phyloP scores from a whole-genome alignment of 2,329 filamentous ascomycete species.

The Periconia sp. region DNA sequence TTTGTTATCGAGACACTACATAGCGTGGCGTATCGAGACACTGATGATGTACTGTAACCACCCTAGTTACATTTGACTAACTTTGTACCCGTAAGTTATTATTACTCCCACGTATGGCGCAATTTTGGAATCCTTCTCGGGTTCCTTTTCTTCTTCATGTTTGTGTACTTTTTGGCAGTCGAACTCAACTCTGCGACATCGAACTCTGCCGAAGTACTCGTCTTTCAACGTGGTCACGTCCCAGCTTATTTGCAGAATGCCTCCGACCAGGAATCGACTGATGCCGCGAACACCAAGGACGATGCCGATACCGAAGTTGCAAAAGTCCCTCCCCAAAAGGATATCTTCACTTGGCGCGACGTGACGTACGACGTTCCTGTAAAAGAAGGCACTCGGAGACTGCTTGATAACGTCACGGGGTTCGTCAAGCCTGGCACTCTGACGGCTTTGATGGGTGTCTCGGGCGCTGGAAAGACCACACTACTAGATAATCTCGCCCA shows the following conservation, averaged over 20 bases:
- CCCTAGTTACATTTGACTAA: no score
- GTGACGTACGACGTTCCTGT: conserved; percentile 39
- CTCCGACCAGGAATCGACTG: conserved; percentile 39
- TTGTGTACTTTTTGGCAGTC: conserved; percentile 62
- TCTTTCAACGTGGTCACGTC: conserved; percentile 58
- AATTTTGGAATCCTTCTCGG: conserved; percentile 70
- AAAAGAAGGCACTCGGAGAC: conserved; percentile 50
- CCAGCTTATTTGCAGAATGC: conserved; percentile 41
- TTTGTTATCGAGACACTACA: no score
- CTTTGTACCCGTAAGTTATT: no score
- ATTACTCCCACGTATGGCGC: conserved; percentile 50
- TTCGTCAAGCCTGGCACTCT: conserved; percentile 60
- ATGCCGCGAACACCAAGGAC: conserved; percentile 25
- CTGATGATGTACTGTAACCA: no score
- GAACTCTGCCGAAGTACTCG: conserved; percentile 68
- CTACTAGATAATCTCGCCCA: conserved; percentile 41
- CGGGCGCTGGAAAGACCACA: conserved; percentile 43
- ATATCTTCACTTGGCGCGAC: conserved; percentile 44
- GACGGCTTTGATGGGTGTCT: conserved; percentile 41
- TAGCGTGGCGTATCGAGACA: no score
- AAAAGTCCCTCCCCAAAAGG: conserved; percentile 44
- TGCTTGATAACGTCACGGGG: conserved; percentile 58
- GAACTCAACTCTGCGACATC: conserved; percentile 66
- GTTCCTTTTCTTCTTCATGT: conserved; percentile 66
- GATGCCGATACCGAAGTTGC: conserved; percentile 40